phyloP scores from a whole-genome alignment of 2,329 filamentous ascomycete species.

The Aureobasidium lini region DNA sequence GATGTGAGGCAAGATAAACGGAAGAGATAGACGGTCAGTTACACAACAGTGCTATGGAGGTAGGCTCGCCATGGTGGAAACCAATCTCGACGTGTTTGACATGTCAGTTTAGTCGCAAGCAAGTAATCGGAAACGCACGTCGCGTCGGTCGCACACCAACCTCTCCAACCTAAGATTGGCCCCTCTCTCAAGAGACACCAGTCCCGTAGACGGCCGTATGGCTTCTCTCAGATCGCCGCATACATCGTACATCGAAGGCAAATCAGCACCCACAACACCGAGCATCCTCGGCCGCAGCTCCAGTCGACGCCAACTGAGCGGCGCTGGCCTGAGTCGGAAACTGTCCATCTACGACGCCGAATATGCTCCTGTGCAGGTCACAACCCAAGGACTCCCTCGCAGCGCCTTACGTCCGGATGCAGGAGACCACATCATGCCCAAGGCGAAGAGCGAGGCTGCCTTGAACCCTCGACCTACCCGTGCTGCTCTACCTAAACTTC shows the following conservation, averaged over 20 bases:
- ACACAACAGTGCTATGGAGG: background rate
- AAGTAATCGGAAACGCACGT: conserved; percentile 18
- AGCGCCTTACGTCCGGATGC: background rate
- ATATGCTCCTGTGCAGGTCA: conserved; percentile 13
- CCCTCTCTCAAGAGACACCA: conserved; percentile 43
- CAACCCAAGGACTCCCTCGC: background rate
- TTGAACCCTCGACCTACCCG: conserved; percentile 22
- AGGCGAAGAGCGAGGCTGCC: conserved; percentile 40
- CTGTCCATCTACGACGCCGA: conserved; percentile 24
- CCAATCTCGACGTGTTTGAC: background rate
- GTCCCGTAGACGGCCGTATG: background rate
- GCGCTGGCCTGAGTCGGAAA: conserved; percentile 26
- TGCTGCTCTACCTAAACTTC: background rate
- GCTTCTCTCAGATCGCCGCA: conserved; percentile 18
- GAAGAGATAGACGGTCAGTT: too few species aligned
- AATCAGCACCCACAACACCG: conserved; percentile 42
- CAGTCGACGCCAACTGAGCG: conserved; percentile 28
- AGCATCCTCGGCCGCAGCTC: conserved; percentile 39
- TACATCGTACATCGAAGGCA: conserved; percentile 41
- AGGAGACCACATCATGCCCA: conserved; percentile 28
- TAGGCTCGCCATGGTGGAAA: background rate
- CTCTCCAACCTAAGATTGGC: conserved; percentile 54
- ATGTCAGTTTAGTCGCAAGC: background rate
- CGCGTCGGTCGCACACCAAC: conserved; percentile 51
- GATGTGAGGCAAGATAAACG: background rate